Evolutionary conservation across 2,329 filamentous ascomycete genomes (phyloP).

Genomic region (Didymosphaeria variabile): DNA sequence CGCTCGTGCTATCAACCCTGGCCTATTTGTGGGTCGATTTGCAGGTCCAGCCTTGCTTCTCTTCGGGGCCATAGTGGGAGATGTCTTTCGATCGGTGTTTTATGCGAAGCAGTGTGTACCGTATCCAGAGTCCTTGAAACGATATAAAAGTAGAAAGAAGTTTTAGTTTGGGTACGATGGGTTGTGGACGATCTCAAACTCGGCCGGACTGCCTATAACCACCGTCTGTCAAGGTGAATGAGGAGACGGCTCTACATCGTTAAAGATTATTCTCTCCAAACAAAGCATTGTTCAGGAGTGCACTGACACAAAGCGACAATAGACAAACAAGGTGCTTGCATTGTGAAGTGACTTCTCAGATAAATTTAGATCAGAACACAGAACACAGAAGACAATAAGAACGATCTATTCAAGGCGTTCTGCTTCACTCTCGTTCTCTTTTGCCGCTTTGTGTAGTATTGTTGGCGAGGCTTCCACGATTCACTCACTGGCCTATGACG

Average conservation of each 20-base stretch:
- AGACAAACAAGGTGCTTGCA: neutral
- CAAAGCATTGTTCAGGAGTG: neutral
- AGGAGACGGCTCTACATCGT: neutral
- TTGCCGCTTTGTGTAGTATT: neutral
- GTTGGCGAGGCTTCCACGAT: neutral
- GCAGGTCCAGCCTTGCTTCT: no score
- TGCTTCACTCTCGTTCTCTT: neutral
- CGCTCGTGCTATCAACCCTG: no score
- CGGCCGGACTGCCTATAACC: neutral
- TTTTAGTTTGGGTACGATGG: neutral
- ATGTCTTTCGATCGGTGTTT: no score
- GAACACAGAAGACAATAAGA: neutral
- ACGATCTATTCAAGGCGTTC: neutral
- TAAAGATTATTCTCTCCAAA: neutral
- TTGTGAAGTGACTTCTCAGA: neutral
- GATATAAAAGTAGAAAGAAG: no score
- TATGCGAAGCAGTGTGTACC: no score
- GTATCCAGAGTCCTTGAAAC: no score
- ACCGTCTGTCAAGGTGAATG: neutral
- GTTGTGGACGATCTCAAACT: neutral
- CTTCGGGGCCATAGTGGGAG: no score
- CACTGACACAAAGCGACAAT: neutral
- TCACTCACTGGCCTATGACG: neutral
- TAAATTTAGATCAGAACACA: neutral
- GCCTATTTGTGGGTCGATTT: no score